Evolutionary conservation across 208 protist genomes (phyloP).

Genomic region (Leishmania turanica): DNA sequence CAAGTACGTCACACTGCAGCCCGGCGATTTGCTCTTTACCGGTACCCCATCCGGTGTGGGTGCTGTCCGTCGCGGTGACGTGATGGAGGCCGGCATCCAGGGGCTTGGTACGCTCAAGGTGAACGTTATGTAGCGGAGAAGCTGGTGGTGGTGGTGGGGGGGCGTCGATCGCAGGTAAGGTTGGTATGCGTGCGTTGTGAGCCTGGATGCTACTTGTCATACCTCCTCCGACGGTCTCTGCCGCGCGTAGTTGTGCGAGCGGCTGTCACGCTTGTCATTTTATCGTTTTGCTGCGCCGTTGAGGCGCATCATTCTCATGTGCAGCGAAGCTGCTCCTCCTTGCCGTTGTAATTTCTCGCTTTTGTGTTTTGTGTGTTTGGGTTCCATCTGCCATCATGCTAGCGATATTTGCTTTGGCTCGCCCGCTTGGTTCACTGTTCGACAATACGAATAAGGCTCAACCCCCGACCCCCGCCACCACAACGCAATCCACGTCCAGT

Average conservation of each 20-base stretch:
- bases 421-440: neutral
- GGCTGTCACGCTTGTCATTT: neutral
- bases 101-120: constrained; percentile 59
- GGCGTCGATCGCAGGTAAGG: neutral
- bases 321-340: neutral
- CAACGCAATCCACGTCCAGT: neutral
- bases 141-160: neutral
- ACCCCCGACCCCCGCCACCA: neutral
- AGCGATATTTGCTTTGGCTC: neutral
- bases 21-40: constrained; percentile 87
- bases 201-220: neutral
- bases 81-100: constrained; percentile 63
- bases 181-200: neutral
- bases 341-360: neutral
- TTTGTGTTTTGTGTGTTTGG: neutral
- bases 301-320: neutral
- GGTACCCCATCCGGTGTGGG: constrained; percentile 88
- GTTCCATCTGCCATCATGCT: neutral
- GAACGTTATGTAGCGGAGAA: constrained; percentile 29
- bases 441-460: neutral
- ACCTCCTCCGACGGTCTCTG: neutral
- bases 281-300: neutral
- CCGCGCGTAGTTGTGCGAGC: neutral
- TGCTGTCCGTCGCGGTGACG: constrained; percentile 67
- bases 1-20: constrained; percentile 71